Base-by-base conservation (phyloP, 1,284 basidiomycete genomes). In the Singerocomus inundabilis region DNA sequence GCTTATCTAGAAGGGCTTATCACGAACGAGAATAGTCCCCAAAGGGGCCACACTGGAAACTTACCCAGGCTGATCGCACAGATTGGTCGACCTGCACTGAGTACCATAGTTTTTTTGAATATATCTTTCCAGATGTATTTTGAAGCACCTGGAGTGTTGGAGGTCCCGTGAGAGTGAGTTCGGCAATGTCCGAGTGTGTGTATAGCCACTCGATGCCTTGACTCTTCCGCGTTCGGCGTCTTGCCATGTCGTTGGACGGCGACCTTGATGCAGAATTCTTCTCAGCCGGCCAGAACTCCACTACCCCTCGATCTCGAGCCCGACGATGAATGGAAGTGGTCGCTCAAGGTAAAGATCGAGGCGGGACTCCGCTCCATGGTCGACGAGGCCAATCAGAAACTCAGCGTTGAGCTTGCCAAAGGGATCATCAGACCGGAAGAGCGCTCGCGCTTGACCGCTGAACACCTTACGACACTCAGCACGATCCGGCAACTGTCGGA, bases 251-350 rank as follows among this genome's bases (percentile, higher is more conserved):
- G 46, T 43, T 55, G 54, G 57, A 77, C 73, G 72, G 58, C 71
- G 54, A 63, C 72, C 46, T 49, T 66, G 47, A 46, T 52, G 16
- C 59, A 60, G 28, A 48, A 43, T 18, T 15, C 53, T 30, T 41
- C 65, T 55, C 59, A 58, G 49, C 46, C 61, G 41, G 2, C 64
- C 53, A 55, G 52, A 54, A 45, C 57, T 38, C 51, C 51, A 36
- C 53, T 44, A 1, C 48, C 49, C 28, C 52, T 63, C 45, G 74
- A 79, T 62, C 57, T 75, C 48, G 80, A 82, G 57, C 79, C 78
- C 4, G 75, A 80, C 63, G 72, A 76, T 6, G 65, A 71, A 49
- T 82, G 81, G 81, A 82, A 81, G 59, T 60, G 54, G 24, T 52
- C 56, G 1, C 66, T 79, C 52, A 69, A 61, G 56, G 57, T 59